Evolutionary conservation across 805 yeast species (phyloP), one percentile per base, ranked within the genome.

Genomic region (Kuraishia borneana): DNA sequence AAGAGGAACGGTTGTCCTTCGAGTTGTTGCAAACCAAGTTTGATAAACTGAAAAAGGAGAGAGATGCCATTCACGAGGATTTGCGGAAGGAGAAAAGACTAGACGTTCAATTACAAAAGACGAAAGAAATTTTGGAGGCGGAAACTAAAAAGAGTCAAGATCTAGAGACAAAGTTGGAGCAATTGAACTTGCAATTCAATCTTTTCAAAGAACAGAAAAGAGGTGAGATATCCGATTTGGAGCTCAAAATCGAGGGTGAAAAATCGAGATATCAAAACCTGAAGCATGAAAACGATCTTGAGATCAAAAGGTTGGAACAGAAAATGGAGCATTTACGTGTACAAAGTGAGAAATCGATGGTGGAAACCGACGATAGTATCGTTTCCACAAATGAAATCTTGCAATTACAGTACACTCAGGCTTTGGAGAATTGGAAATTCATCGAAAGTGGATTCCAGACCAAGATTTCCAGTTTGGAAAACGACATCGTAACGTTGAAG

Each of bases 381-480:
- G 43, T 60, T 6, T 60, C 63, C 22, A 67, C 70, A 27, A 75
- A 77, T 42, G 73, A 68, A 30, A 57, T 67, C 12, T 48, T 83
- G 16, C 87, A 81, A 46, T 60, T 71, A 2, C 92, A 87, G 51
- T 79, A 83, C 42, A 69, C 82, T 6, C 68, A 76, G 12, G 81
- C 89, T 0, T 79, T 79, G 37, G 84, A 78, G 41, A 83, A 80
- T 51, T 84, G 95, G 94, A 77, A 80, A 37, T 60, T 75, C 14
- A 76, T 85, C 29, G 96, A 92, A 53, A 68, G 80, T 26, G 63
- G 74, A 3, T 62, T 85, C 39, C 59, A 65, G 39, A 51, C 57
- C 6, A 70, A 68, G 37, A 61, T 77, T 14, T 51, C 68, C 4
- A 37, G 44, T 12, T 42, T 68, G n/a, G 68, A 70, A 38, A 50